Base-by-base conservation (phyloP, 2,329 filamentous ascomycete genomes). In the Cladosporium sp. region DNA sequence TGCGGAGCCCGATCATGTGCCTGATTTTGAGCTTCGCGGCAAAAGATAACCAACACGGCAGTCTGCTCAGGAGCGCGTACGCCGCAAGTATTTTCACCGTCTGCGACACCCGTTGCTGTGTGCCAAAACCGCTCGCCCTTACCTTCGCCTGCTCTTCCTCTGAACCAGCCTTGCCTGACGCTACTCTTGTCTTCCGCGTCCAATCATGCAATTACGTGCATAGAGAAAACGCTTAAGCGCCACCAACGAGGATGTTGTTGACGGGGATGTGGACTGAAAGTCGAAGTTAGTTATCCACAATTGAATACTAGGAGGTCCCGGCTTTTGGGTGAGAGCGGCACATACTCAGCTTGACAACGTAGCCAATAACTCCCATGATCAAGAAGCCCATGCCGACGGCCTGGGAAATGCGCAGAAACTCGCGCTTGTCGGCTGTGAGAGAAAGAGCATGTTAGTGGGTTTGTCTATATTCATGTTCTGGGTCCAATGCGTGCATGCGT, bases 361-460 rank as follows among this genome's bases (percentile, higher is more conserved):
- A 90, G 69, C 88, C 88, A 66, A 90, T 88, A 57, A 86, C 86
- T 68, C 88, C 88, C 88, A 89, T 90, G 78, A 90, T 84, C 69
- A 90, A 78, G 80, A 90, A 90, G 67, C 88, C 88, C 69, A 89
- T 84, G 66, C 88, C 88, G 68, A 90, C 88, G 67, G 88, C 88
- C 79, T 87, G 85, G 69, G 82, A 84, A 75, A 87, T 86, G 79
- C 85, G 84, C 71, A 84, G 77, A 76, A 86, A 86, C 74, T 86
- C 84, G 71, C 84, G 80, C 75, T 82, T 82, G 76, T 86, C 84
- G 73, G 85, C 84, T 86, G 69, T 63, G 31, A 16, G 11, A 57
- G 10, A 3, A 57, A n/a, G 14, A 37, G 58, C 10, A 14, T 28
- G 53, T 64, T n/a, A 58, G 62, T 28, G 2, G 21, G 11, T 23